These are phyloP conservation scores for Leccinum cinnamomeum DNA, from an alignment of 1,284 basidiomycete species.

Conservation along the genomic window DNA sequence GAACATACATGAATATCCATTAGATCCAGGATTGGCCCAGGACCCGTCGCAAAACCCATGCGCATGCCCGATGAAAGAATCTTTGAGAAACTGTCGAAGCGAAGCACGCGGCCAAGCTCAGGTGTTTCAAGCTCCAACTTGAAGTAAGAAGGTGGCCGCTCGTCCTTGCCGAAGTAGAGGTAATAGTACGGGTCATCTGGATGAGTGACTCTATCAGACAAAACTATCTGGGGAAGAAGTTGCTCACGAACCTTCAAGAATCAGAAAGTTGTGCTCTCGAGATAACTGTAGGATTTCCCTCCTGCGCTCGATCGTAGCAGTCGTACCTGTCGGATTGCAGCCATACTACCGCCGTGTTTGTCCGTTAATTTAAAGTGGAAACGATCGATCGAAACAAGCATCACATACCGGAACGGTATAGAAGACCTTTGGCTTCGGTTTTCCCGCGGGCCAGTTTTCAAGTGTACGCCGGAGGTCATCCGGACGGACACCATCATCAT, in stretches of 20 bases:
- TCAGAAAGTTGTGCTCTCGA: conserved; percentile 75
- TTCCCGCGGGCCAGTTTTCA: conserved; percentile 72
- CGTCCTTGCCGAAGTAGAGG: conserved; percentile 66
- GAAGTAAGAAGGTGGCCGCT: conserved; percentile 76
- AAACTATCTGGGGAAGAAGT: background rate
- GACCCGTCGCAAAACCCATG: conserved; percentile 84
- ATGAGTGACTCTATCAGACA: conserved; percentile 3
- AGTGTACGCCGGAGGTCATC: conserved; percentile 64
- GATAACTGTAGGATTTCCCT: conserved; percentile 77
- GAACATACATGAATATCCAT: conserved; percentile 70
- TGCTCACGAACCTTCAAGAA: conserved; percentile 71
- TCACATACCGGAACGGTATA: conserved; percentile 77
- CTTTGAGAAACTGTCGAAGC: conserved; percentile 90
- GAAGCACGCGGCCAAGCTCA: conserved; percentile 73
- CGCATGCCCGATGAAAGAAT: conserved; percentile 81
- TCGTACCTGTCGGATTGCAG: conserved; percentile 83
- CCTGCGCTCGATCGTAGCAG: conserved; percentile 71
- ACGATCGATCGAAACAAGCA: conserved; percentile 4
- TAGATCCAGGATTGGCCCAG: conserved; percentile 67
- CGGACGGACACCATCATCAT: conserved; percentile 74
- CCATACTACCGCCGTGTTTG: conserved; percentile 54
- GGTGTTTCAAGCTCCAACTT: conserved; percentile 62
- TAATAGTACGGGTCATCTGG: conserved; percentile 81
- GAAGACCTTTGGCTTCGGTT: conserved; percentile 76
- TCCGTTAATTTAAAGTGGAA: conserved; percentile 1